phyloP scores from a whole-genome alignment of 2,329 filamentous ascomycete genomes.

The Pseudopyrenochaeta lycopersici region DNA sequence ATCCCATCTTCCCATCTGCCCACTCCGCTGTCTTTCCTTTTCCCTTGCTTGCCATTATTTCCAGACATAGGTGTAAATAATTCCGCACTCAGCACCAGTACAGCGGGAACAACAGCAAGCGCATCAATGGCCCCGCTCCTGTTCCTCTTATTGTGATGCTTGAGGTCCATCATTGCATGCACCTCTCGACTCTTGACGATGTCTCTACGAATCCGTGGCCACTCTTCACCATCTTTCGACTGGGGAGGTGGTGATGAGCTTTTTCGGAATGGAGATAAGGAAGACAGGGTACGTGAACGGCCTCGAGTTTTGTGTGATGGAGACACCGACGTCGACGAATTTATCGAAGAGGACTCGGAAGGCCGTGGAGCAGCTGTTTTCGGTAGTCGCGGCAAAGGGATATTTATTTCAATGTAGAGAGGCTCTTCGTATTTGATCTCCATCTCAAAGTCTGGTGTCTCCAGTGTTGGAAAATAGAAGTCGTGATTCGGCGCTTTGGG shows the following conservation, averaged over 20 bases:
- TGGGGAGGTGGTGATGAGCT: slow-evolving; percentile 21
- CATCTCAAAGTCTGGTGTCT: background rate
- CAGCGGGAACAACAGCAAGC: slow-evolving; percentile 46
- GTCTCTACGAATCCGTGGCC: slow-evolving; percentile 33
- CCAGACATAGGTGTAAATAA: slow-evolving; percentile 43
- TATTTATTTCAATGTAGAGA: slow-evolving; percentile 47
- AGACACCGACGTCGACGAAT: background rate
- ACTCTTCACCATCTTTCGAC: slow-evolving; percentile 16
- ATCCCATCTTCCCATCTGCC: slow-evolving; percentile 38
- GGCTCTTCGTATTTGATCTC: slow-evolving; percentile 27
- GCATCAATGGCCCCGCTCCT: slow-evolving; percentile 41
- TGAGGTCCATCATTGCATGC: slow-evolving; percentile 35
- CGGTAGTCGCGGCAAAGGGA: slow-evolving; percentile 37
- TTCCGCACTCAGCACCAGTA: slow-evolving; percentile 46
- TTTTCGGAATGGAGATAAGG: slow-evolving; percentile 33
- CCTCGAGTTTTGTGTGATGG: slow-evolving; percentile 13
- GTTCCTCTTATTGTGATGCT: slow-evolving; percentile 25
- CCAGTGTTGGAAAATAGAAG: background rate
- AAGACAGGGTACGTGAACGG: slow-evolving; percentile 34
- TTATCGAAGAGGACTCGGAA: slow-evolving; percentile 4
- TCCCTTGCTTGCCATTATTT: slow-evolving; percentile 7
- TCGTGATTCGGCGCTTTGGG: slow-evolving; percentile 7
- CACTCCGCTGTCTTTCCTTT: slow-evolving; percentile 25
- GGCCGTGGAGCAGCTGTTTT: slow-evolving; percentile 10
- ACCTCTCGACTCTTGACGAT: slow-evolving; percentile 28